Conservation (phyloP, 2,329 filamentous ascomycete genomes). For the Penicillium sp. region DNA sequence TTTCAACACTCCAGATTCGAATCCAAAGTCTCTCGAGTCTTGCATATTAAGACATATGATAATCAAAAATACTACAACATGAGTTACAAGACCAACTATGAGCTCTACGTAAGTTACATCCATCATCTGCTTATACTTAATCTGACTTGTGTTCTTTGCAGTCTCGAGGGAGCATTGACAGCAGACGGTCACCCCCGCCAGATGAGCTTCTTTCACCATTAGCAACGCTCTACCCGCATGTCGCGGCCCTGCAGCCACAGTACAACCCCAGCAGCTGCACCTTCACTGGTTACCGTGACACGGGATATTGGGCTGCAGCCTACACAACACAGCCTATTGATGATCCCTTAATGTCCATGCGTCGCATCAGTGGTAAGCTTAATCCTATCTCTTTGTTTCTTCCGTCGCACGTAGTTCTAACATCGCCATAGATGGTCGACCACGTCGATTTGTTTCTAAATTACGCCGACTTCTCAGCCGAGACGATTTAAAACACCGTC, state of each 20-base stretch:
- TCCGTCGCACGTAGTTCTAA: conserved; percentile 14
- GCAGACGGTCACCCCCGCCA: conserved; percentile 27
- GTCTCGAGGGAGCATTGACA: conserved; percentile 29
- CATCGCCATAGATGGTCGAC: conserved; percentile 23
- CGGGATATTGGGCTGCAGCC: conserved; percentile 33
- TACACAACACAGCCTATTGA: conserved; percentile 28
- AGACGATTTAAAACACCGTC: conserved; percentile 30
- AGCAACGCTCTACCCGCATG: conserved; percentile 38
- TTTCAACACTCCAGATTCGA: conserved; percentile 15
- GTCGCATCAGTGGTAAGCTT: conserved; percentile 28
- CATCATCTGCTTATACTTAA: not conserved
- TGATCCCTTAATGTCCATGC: conserved; percentile 18
- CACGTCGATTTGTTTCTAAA: conserved; percentile 32
- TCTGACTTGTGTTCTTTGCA: conserved; percentile 11
- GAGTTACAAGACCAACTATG: conserved; percentile 42
- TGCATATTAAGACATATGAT: not conserved
- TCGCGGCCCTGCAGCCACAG: conserved; percentile 36
- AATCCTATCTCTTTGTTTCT: not conserved
- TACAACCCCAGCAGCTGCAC: conserved; percentile 29
- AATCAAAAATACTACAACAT: conserved; percentile 19
- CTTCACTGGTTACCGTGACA: conserved; percentile 31
- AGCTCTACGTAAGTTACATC: conserved; percentile 37
- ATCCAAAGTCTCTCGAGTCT: not conserved
- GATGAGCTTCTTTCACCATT: conserved; percentile 34
- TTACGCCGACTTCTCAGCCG: conserved; percentile 34